Evolutionary conservation across 257 asterid genomes (phyloP).

Genomic region (Fraxinus cuspidata): DNA sequence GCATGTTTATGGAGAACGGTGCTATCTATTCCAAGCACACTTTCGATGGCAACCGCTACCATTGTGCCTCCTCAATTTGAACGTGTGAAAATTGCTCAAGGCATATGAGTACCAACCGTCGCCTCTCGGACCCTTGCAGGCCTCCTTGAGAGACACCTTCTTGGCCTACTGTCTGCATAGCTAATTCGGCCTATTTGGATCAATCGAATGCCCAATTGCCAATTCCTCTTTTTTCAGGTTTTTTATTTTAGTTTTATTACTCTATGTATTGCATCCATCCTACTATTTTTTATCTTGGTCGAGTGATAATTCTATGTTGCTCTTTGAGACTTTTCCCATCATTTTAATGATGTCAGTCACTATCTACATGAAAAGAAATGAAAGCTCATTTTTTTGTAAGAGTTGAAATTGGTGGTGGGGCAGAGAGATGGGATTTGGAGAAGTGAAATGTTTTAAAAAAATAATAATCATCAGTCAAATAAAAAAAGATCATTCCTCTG

Average conservation of each 20-base stretch:
- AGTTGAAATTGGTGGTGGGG: not conserved
- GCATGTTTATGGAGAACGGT: slow-evolving; percentile 70
- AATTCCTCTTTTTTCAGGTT: slow-evolving; percentile 34
- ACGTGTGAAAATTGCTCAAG: slow-evolving; percentile 74
- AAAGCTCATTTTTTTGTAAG: not conserved
- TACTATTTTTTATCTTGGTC: too few relatives aligned
- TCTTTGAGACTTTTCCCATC: not conserved
- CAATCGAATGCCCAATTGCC: slow-evolving; percentile 31
- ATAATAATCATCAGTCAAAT: too few relatives aligned
- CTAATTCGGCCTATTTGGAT: slow-evolving; percentile 47
- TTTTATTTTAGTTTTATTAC: not conserved
- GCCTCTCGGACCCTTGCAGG: slow-evolving; percentile 71
- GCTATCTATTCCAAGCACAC: slow-evolving; percentile 92
- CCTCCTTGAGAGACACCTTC: slow-evolving; percentile 70
- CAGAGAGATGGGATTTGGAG: too few relatives aligned
- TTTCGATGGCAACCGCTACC: slow-evolving; percentile 94
- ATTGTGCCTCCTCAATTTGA: slow-evolving; percentile 87
- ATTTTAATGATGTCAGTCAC: not conserved
- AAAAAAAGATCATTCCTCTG: too few relatives aligned
- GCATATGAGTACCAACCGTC: slow-evolving; percentile 89
- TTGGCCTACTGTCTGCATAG: slow-evolving; percentile 62
- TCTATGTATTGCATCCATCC: not conserved
- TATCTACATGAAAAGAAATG: not conserved
- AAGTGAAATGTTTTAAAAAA: too few relatives aligned
- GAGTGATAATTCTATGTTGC: not conserved